Evolutionary conservation across 1,284 basidiomycete species (phyloP).

Genomic region (Retiboletus flavoniger): DNA sequence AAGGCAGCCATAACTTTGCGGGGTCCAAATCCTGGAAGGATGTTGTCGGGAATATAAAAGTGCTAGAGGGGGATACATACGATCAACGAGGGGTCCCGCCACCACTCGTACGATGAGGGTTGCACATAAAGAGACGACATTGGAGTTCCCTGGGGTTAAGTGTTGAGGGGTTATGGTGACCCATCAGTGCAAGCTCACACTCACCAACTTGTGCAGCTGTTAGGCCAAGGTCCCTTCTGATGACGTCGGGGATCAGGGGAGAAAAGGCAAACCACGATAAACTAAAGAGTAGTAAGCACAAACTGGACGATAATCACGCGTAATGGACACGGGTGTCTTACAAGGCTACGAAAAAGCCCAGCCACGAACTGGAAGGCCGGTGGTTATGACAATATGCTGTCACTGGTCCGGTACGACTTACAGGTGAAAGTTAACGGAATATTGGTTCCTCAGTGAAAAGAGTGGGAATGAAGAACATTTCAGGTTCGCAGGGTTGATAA

Average conservation of each 20-base stretch:
- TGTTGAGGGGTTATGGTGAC: too few species aligned
- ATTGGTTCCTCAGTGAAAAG: constrained; percentile 51
- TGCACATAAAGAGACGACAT: constrained; percentile 56
- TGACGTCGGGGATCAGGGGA: constrained; percentile 60
- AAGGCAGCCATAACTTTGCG: constrained; percentile 61
- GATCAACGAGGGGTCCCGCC: constrained; percentile 58
- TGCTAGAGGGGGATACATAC: constrained; percentile 13
- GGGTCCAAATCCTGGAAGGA: constrained; percentile 46
- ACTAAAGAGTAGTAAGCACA: constrained; percentile 28
- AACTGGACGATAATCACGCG: constrained; percentile 12
- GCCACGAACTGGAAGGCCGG: constrained; percentile 39
- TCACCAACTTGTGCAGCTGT: constrained; percentile 45
- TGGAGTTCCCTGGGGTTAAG: constrained; percentile 45
- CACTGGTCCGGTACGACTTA: constrained; percentile 18
- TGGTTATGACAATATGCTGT: too few species aligned
- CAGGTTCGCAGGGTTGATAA: constrained; percentile 52
- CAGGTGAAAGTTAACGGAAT: constrained; percentile 54
- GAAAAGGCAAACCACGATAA: constrained; percentile 69
- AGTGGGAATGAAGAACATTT: constrained; percentile 58
- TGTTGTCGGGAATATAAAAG: too few species aligned
- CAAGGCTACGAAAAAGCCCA: constrained; percentile 47
- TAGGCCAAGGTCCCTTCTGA: constrained; percentile 55
- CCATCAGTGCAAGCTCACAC: not conserved
- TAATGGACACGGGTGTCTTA: constrained; percentile 13
- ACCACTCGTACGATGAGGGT: constrained; percentile 55